A percentile compares a stretch with the other conserved stretches of the same genome.
phyloP scores from a whole-genome alignment of 2,329 filamentous ascomycete species.

The Sporothrix luriei region DNA sequence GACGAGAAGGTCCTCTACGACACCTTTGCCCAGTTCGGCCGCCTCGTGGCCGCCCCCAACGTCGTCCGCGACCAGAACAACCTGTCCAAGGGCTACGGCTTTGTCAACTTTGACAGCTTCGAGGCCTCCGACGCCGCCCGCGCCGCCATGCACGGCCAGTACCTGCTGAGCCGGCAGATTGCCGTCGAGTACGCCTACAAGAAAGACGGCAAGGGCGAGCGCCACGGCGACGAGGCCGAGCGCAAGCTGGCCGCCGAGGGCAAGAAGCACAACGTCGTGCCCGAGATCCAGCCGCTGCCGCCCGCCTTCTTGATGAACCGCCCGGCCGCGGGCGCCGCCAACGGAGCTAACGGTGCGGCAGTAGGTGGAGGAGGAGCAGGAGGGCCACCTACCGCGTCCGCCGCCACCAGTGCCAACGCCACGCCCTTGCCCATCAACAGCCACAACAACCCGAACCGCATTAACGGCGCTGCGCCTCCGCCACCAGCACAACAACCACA shows the following conservation, averaged over 20 bases:
- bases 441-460: conserved; percentile 25
- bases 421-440: conserved; percentile 30
- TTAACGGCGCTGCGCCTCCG: background rate
- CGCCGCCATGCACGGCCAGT: conserved; percentile 91
- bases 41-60: conserved; percentile 81
- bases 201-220: conserved; percentile 96
- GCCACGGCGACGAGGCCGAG: conserved; percentile 93
- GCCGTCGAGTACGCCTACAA: conserved; percentile 98
- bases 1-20: conserved; percentile 96
- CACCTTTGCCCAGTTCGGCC: conserved; percentile 88
- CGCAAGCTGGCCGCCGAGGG: conserved; percentile 88
- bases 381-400: conserved; percentile 28
- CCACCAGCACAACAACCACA: background rate
- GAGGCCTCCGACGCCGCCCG: conserved; percentile 92
- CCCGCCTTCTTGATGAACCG: conserved; percentile 65
- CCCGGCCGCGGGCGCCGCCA: conserved; percentile 35
- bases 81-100: conserved; percentile 92
- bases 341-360: conserved; percentile 27
- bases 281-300: conserved; percentile 74
- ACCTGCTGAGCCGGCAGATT: conserved; percentile 94
- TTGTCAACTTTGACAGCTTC: conserved; percentile 90
- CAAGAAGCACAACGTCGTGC: conserved; percentile 89
- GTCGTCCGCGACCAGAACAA: conserved; percentile 87
- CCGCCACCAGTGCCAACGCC: conserved; percentile 31
- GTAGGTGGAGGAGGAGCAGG: too few species aligned